These are phyloP conservation scores for Pichia cabralensis DNA, from an alignment of 805 yeast genomes.

Conservation along the genomic window DNA sequence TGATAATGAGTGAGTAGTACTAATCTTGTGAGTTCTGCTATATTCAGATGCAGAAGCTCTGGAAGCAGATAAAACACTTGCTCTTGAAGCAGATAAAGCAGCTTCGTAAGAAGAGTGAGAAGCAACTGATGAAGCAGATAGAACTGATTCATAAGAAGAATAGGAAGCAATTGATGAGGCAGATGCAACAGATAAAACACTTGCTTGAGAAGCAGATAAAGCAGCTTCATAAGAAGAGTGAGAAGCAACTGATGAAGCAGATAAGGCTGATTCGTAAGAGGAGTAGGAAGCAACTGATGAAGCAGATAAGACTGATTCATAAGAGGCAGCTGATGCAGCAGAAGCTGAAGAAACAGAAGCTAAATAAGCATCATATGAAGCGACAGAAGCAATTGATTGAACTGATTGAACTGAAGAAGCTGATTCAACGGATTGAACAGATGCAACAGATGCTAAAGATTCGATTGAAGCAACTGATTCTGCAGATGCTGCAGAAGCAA, in stretches of 20 bases:
- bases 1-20: slow-evolving; percentile 16
- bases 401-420: slow-evolving; percentile 8
- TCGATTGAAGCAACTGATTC: slow-evolving; percentile 12
- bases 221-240: neutral
- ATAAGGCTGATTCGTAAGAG: neutral
- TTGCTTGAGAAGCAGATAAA: neutral
- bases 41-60: slow-evolving; percentile 2
- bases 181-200: neutral
- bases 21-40: slow-evolving; percentile 8
- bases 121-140: slow-evolving; percentile 1
- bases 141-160: neutral
- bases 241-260: slow-evolving; percentile 3
- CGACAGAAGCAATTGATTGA: neutral
- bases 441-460: slow-evolving; percentile 15
- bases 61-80: neutral
- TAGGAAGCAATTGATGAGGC: slow-evolving; percentile 1
- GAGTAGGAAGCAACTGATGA: neutral
- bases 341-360: slow-evolving; percentile 1
- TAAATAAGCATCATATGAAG: slow-evolving; percentile 12
- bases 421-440: slow-evolving; percentile 13
- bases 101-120: neutral
- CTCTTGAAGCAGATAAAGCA: neutral
- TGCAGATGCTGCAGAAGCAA: slow-evolving; percentile 17
- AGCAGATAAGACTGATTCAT: neutral
- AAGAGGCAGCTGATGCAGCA: neutral